A percentile compares a stretch with the other conserved stretches of the same genome.
These are phyloP conservation scores for Linum tenue DNA, from an alignment of 345 rosid species.

Conservation along the genomic window DNA sequence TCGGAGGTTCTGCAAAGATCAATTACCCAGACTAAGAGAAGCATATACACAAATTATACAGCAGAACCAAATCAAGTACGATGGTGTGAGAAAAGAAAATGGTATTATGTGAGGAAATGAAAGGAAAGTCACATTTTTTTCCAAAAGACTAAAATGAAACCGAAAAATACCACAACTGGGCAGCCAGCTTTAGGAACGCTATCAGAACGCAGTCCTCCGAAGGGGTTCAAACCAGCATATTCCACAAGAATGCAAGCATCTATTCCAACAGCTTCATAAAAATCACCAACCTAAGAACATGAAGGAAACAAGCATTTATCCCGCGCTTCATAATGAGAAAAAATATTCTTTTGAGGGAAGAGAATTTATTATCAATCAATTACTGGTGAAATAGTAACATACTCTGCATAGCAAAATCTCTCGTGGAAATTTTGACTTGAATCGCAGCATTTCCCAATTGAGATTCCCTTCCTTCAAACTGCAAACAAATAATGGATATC, in stretches of 20 bases:
- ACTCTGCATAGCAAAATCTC: constrained; percentile 97
- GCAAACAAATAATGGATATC: constrained; percentile 18
- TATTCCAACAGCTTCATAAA: constrained; percentile 89
- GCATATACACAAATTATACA: constrained; percentile 7
- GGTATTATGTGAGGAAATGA: neutral
- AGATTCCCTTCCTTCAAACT: constrained; percentile 89
- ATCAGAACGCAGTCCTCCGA: constrained; percentile 83
- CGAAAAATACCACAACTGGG: constrained; percentile 64
- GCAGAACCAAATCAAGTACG: neutral
- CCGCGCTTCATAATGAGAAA: neutral
- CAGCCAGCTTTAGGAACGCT: constrained; percentile 95
- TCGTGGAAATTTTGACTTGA: constrained; percentile 86
- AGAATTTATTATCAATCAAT: neutral
- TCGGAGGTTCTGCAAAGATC: constrained; percentile 74
- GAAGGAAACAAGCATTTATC: constrained; percentile 3
- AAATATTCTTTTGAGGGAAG: no score
- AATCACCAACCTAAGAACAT: constrained; percentile 71
- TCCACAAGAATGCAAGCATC: constrained; percentile 97
- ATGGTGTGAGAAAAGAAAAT: constrained; percentile 1
- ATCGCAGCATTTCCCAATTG: constrained; percentile 86
- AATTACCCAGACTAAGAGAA: neutral
- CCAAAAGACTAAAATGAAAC: constrained; percentile 3
- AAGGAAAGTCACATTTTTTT: neutral
- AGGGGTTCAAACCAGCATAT: constrained; percentile 93
- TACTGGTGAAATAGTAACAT: constrained; percentile 16